These are phyloP conservation scores for Colletotrichum sp. DNA, from an alignment of 2,329 filamentous ascomycete species.

Conservation along the genomic window DNA sequence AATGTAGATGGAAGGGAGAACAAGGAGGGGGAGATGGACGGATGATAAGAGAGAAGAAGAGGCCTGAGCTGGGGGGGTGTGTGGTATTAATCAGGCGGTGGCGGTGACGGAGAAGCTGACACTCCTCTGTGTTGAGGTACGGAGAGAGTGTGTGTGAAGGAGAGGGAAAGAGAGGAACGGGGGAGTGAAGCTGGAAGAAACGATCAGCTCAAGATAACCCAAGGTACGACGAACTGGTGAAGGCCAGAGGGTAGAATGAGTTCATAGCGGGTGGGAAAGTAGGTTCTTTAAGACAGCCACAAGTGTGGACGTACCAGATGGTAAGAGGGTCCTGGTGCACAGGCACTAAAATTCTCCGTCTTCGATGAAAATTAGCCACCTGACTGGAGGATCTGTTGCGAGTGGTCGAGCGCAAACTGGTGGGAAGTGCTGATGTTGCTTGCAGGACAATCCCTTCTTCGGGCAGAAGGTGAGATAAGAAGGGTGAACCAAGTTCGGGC, in stretches of 20 bases:
- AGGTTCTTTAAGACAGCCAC: slow-evolving; percentile 29
- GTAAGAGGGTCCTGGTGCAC: slow-evolving; percentile 26
- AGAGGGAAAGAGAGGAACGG: not conserved
- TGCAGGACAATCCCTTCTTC: slow-evolving; percentile 27
- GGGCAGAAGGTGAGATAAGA: slow-evolving; percentile 25
- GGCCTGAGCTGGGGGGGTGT: slow-evolving; percentile 19
- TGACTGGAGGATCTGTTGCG: slow-evolving; percentile 26
- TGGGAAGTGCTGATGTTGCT: slow-evolving; percentile 25
- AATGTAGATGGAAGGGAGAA: not conserved
- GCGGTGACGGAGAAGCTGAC: slow-evolving; percentile 9
- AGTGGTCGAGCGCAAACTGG: slow-evolving; percentile 27
- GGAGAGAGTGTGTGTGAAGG: not conserved
- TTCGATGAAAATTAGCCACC: slow-evolving; percentile 25
- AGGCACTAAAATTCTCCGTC: slow-evolving; percentile 26
- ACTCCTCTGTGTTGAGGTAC: not conserved
- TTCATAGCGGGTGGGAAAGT: slow-evolving; percentile 27
- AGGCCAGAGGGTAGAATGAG: slow-evolving; percentile 16
- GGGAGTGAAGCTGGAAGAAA: slow-evolving; percentile 17
- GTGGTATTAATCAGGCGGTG: slow-evolving; percentile 20
- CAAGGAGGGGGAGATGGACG: not conserved
- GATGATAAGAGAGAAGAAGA: slow-evolving; percentile 11
- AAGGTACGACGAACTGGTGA: slow-evolving; percentile 24
- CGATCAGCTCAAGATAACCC: slow-evolving; percentile 23
- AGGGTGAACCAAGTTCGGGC: slow-evolving; percentile 29
- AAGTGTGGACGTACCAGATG: slow-evolving; percentile 24